phyloP scores from a whole-genome alignment of 106 monocot genomes.

The Xerophyta viscosa region DNA sequence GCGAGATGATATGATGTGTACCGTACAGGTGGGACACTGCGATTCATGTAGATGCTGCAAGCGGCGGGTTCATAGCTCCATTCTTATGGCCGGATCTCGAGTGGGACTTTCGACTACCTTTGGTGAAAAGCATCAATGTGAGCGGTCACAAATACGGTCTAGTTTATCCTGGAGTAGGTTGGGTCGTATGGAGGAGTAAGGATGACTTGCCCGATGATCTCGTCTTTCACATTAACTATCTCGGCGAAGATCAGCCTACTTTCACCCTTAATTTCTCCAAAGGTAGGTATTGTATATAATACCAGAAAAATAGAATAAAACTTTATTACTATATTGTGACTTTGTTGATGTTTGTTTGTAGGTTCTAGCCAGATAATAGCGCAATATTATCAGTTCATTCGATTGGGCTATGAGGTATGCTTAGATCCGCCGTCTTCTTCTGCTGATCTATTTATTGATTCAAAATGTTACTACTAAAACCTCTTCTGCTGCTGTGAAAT shows the following conservation, averaged over 20 bases:
- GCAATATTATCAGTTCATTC: constrained; percentile 84
- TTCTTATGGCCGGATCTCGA: constrained; percentile 75
- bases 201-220: constrained; percentile 87
- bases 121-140: constrained; percentile 89
- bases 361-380: constrained; percentile 90
- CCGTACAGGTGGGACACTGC: constrained; percentile 57
- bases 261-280: constrained; percentile 91
- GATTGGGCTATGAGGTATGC: constrained; percentile 87
- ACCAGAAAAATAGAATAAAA: too few species aligned
- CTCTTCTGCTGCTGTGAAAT: too few species aligned
- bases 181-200: constrained; percentile 80
- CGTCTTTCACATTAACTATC: constrained; percentile 87
- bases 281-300: too few species aligned
- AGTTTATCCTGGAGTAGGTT: constrained; percentile 84
- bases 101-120: constrained; percentile 79
- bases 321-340: too few species aligned
- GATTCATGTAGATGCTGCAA: constrained; percentile 81
- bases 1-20: too few species aligned
- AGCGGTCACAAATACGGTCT: constrained; percentile 96
- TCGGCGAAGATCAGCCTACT: constrained; percentile 88
- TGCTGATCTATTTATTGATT: too few species aligned
- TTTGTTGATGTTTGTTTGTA: constrained; percentile 6
- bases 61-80: constrained; percentile 82
- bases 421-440: too few species aligned
- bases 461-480: too few species aligned